These are phyloP conservation scores for Backusella luteola DNA, from an alignment of 192 early-diverging fungal species.

Conservation along the genomic window DNA sequence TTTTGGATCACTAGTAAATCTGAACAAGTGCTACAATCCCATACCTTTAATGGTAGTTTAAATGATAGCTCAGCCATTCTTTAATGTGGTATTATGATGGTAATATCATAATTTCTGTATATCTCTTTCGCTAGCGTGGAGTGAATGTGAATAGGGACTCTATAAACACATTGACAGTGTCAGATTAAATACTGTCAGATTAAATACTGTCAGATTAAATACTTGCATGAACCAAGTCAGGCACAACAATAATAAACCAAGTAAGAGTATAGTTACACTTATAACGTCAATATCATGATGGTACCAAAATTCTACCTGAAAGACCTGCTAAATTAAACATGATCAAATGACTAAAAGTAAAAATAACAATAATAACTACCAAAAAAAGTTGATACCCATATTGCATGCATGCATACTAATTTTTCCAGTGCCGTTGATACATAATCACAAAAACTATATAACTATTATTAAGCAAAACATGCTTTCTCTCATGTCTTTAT, in stretches of 20 bases:
- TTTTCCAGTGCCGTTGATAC: no score
- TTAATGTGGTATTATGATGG: not conserved
- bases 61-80: not conserved
- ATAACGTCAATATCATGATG: no score
- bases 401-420: no score
- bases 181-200: no score
- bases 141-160: no score
- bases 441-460: no score
- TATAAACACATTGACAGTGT: no score
- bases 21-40: not conserved
- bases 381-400: not conserved
- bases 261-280: no score
- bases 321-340: not conserved
- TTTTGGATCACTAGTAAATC: not conserved
- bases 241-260: no score
- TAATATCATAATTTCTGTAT: not conserved
- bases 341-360: not conserved
- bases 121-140: not conserved
- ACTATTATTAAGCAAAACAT: not conserved
- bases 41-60: not conserved
- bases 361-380: not conserved
- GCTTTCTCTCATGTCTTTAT: no score
- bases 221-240: no score
- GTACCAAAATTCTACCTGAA: not conserved
- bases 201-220: no score